phyloP scores from a whole-genome alignment of 2,329 filamentous ascomycete genomes.

The Curvularia verruculosa region DNA sequence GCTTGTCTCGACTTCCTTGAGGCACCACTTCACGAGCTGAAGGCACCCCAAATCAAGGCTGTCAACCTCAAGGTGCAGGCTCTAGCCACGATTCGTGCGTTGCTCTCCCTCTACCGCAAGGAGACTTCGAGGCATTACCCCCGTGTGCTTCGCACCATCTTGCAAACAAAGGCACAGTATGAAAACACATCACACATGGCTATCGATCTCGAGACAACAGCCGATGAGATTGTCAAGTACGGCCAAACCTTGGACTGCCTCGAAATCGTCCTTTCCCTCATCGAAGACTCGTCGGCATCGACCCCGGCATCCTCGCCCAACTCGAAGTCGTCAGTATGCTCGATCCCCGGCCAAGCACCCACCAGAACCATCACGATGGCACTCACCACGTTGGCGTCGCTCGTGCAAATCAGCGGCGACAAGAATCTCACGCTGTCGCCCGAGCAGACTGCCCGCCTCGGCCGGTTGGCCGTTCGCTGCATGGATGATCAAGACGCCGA shows the following conservation, averaged over 20 bases:
- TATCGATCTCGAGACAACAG: slow-evolving; percentile 73
- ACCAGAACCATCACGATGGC: slow-evolving; percentile 49
- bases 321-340: slow-evolving; percentile 44
- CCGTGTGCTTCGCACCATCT: slow-evolving; percentile 69
- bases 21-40: slow-evolving; percentile 55
- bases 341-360: slow-evolving; percentile 19
- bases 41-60: slow-evolving; percentile 66
- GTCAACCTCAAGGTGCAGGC: slow-evolving; percentile 77
- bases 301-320: slow-evolving; percentile 37
- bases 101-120: slow-evolving; percentile 71
- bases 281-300: slow-evolving; percentile 40
- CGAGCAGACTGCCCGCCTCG: slow-evolving; percentile 48
- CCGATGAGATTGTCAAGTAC: slow-evolving; percentile 71
- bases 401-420: slow-evolving; percentile 43
- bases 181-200: slow-evolving; percentile 75
- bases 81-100: slow-evolving; percentile 73
- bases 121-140: slow-evolving; percentile 71
- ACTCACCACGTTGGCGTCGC: slow-evolving; percentile 47
- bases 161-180: slow-evolving; percentile 68
- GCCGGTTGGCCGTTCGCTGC: slow-evolving; percentile 47
- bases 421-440: slow-evolving; percentile 40
- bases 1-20: slow-evolving; percentile 76
- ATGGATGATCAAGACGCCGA: slow-evolving; percentile 50
- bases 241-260: slow-evolving; percentile 65
- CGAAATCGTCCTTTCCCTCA: slow-evolving; percentile 46